A percentile compares a stretch with the other conserved stretches of the same genome.
Conservation (phyloP, 768 basidiomycete species). For the Rhodosporidiobolus sp. region DNA sequence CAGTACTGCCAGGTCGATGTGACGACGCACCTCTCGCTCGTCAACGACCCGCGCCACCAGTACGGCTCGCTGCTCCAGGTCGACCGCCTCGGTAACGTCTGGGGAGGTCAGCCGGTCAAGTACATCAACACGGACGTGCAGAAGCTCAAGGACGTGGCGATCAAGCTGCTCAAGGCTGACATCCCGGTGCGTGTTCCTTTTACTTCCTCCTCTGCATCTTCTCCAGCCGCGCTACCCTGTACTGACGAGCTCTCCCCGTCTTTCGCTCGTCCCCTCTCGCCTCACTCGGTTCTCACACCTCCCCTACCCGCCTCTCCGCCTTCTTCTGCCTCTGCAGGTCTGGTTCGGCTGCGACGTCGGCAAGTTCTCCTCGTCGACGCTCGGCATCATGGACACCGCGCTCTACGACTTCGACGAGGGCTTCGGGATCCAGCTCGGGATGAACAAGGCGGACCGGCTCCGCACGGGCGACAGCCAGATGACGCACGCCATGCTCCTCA, state of each 20-base stretch:
- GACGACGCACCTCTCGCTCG: slow-evolving; percentile 71
- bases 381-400: slow-evolving; percentile 82
- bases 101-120: slow-evolving; percentile 76
- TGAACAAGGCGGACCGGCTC: slow-evolving; percentile 81
- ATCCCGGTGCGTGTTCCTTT: slow-evolving; percentile 42
- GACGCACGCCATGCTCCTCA: slow-evolving; percentile 70
- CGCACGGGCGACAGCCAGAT: slow-evolving; percentile 78
- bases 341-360: slow-evolving; percentile 95
- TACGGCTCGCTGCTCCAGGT: slow-evolving; percentile 81
- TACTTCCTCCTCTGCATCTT: too few species aligned
- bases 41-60: slow-evolving; percentile 87
- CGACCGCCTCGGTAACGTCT: slow-evolving; percentile 86
- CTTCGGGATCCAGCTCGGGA: slow-evolving; percentile 72
- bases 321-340: slow-evolving; percentile 41
- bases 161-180: slow-evolving; percentile 53
- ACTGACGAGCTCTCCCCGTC: too few species aligned
- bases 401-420: slow-evolving; percentile 57
- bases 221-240: too few species aligned
- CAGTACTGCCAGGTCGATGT: slow-evolving; percentile 52
- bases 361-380: slow-evolving; percentile 65
- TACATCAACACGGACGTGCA: slow-evolving; percentile 52
- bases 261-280: slow-evolving; percentile 56
- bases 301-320: background rate
- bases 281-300: slow-evolving; percentile 58
- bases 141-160: slow-evolving; percentile 71